Evolutionary conservation across 345 rosid species (phyloP), one percentile per base, ranked within the genome.

Genomic region (Hypericum androsaemum): DNA sequence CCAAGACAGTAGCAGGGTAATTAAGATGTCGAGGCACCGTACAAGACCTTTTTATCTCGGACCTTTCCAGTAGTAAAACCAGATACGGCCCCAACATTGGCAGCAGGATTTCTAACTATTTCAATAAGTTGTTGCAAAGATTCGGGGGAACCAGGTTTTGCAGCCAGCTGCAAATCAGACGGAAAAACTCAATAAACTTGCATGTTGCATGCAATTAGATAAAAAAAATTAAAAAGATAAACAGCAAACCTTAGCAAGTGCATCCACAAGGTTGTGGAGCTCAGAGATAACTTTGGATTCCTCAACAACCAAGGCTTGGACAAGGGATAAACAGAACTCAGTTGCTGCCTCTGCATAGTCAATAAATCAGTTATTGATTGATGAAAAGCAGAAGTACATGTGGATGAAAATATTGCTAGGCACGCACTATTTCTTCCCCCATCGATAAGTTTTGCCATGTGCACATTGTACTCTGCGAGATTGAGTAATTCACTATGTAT

Each of bases 371-470:
- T 54, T 67, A 12, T 65, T 13, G 22, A 46, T 7, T 10, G 22
- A 7, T 35, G 0, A 9, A 39, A 44, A 15, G n/a, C 35, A 3
- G 6, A 36, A 58, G n/a, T 28, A 38, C 6, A 39, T n/a, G 11
- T 50, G 12, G 63, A 41, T 16, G 45, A 54, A 10, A 58, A 14
- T 14, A 47, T 42, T 52, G 52, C 28, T 35, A 10, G 46, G 37
- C 43, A 73, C 94, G 38, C 83, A 88, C 98, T 92, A 62, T 92
- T 81, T 69, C 84, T 78, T 66, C 98, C 98, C 40, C 97, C 95
- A 62, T 92, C 98, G 54, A 88, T 82, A 67, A 75, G 88, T 64
- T 92, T 88, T 13, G 97, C 94, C 83, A 92, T 85, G 62, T 83
- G 94, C 54, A 81, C 81, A 60, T 88, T 88, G 77, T 88, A 92